phyloP scores from a whole-genome alignment of 2,329 filamentous ascomycete species.

The Parascedosporium putredinis region DNA sequence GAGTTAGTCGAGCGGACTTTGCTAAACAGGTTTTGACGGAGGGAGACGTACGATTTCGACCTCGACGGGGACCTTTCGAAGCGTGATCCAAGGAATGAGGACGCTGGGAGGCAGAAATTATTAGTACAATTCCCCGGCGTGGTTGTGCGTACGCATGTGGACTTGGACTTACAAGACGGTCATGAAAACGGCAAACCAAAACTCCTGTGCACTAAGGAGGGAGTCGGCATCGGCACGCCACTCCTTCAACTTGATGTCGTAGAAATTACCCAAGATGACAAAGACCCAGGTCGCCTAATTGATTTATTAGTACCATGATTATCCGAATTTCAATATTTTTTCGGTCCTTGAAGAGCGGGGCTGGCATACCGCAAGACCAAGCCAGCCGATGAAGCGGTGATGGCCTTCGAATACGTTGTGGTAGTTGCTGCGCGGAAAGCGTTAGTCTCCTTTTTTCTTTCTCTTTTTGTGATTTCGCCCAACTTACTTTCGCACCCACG shows the following conservation, averaged over 20 bases:
- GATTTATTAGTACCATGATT: conserved; percentile 18
- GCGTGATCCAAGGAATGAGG: conserved; percentile 28
- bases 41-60: conserved; percentile 26
- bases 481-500: conserved; percentile 31
- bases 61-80: conserved; percentile 27
- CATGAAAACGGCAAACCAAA: conserved; percentile 31
- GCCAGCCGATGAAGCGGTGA: conserved; percentile 31
- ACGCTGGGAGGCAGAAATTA: conserved; percentile 16
- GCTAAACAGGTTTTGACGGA: background rate
- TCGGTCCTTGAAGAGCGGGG: conserved; percentile 14
- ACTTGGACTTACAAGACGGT: conserved; percentile 26
- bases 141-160: no score
- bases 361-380: conserved; percentile 23
- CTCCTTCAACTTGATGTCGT: conserved; percentile 23
- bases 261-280: conserved; percentile 26
- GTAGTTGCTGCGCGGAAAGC: conserved; percentile 20
- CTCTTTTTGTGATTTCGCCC: no score
- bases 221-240: conserved; percentile 24
- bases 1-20: background rate
- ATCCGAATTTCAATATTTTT: conserved; percentile 19
- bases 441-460: no score
- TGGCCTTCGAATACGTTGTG: conserved; percentile 30
- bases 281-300: conserved; percentile 26
- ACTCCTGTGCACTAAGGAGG: conserved; percentile 24
- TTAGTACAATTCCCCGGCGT: background rate